Evolutionary conservation across 495 filamentous ascomycete species (phyloP).

Genomic region (Tuber brumale): DNA sequence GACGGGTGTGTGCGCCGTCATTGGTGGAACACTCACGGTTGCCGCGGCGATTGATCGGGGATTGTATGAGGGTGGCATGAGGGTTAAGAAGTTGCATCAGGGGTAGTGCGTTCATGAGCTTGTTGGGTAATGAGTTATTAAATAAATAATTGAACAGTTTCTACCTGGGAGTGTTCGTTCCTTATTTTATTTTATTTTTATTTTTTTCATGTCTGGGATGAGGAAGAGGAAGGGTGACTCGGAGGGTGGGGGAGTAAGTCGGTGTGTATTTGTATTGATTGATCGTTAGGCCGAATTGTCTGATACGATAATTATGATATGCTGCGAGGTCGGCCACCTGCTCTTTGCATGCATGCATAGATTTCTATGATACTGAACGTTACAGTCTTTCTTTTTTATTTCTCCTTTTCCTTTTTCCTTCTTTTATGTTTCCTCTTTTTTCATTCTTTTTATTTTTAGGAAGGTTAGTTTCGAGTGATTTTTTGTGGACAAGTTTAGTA

Average conservation of each 20-base stretch:
- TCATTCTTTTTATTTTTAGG: not conserved
- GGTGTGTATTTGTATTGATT: not conserved
- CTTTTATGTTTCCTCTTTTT: too few relatives aligned
- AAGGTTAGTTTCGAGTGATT: not conserved
- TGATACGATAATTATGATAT: not conserved
- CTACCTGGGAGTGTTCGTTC: not conserved
- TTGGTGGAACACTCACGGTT: conserved; percentile 92
- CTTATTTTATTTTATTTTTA: too few relatives aligned
- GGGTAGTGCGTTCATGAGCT: conserved; percentile 15
- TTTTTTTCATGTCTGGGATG: not conserved
- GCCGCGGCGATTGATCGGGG: conserved; percentile 88
- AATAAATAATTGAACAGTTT: not conserved
- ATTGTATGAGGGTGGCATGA: conserved; percentile 77
- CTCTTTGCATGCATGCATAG: not conserved
- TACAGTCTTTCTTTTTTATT: not conserved
- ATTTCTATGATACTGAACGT: not conserved
- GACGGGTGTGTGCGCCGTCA: conserved; percentile 85
- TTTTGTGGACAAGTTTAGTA: not conserved
- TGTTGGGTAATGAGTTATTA: not conserved
- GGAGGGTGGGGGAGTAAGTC: not conserved
- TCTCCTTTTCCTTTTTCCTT: not conserved
- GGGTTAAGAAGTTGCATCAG: conserved; percentile 76
- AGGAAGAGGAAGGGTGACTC: not conserved
- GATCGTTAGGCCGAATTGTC: not conserved
- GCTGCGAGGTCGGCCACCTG: not conserved